Percentiles rank a stretch among this genome's conserved stretches.
phyloP scores from a whole-genome alignment of 371 early-diverging fungal genomes.

The Basidiobolus meristosporus region DNA sequence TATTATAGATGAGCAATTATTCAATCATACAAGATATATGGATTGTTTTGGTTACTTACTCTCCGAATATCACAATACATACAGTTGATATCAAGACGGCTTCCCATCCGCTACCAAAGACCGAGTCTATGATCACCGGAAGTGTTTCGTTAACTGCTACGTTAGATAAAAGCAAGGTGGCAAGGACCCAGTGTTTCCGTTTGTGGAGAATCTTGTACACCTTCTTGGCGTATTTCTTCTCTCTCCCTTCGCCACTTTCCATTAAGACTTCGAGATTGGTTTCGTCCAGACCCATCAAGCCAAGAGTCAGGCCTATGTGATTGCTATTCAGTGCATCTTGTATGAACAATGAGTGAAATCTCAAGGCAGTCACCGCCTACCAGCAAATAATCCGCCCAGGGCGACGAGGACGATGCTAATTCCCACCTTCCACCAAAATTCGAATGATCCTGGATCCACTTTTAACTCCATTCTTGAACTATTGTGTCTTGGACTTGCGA shows the following conservation, averaged over 20 bases:
- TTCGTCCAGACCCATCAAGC: constrained; percentile 55
- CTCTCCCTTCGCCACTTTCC: constrained; percentile 37
- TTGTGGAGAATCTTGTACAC: constrained; percentile 45
- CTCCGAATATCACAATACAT: constrained; percentile 82
- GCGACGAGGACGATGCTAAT: constrained; percentile 31
- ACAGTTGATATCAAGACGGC: constrained; percentile 75
- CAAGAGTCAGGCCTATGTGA: constrained; percentile 53
- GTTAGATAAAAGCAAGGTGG: constrained; percentile 75
- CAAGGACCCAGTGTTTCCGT: constrained; percentile 58
- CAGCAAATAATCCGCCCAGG: constrained; percentile 54
- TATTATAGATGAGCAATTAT: no score
- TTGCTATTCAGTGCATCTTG: background rate
- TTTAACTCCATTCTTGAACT: no score
- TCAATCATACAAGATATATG: no score
- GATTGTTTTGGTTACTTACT: constrained; percentile 24
- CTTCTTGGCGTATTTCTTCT: constrained; percentile 39
- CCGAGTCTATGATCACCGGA: constrained; percentile 70
- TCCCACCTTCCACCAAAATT: no score
- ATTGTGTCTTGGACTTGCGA: no score
- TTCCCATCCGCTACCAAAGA: constrained; percentile 53
- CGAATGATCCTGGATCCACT: no score
- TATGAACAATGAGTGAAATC: background rate
- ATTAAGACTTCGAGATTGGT: constrained; percentile 42
- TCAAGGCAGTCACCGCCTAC: constrained; percentile 6
- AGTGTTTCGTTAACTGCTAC: constrained; percentile 86